These are phyloP conservation scores for Cryomyces minteri DNA, from an alignment of 495 filamentous ascomycete genomes.

Conservation along the genomic window DNA sequence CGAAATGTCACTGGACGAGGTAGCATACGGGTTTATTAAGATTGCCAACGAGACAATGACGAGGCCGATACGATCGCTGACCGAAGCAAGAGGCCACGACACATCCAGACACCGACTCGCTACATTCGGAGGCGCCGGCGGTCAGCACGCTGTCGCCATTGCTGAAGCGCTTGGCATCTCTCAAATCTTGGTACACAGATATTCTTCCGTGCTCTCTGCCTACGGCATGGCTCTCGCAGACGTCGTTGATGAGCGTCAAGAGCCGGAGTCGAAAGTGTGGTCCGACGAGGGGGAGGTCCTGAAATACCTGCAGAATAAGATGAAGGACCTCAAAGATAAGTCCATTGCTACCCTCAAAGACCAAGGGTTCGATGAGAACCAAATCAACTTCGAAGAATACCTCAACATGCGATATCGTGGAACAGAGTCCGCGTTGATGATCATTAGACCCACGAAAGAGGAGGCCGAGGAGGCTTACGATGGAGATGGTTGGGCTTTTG, in stretches of 20 bases:
- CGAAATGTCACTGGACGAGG: conserved; percentile 68
- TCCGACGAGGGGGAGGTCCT: conserved; percentile 26
- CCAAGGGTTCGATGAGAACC: conserved; percentile 55
- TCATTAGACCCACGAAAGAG: conserved; percentile 41
- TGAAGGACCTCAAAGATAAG: conserved; percentile 48
- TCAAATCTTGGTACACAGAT: conserved; percentile 77
- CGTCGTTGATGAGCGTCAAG: conserved; percentile 82
- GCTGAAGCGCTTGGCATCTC: conserved; percentile 73
- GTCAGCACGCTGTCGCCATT: conserved; percentile 93
- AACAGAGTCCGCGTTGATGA: conserved; percentile 77
- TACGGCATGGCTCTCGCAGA: conserved; percentile 96
- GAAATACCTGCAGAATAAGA: conserved; percentile 25
- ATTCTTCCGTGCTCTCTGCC: conserved; percentile 86
- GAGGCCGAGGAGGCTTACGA: conserved; percentile 37
- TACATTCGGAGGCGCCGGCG: conserved; percentile 87
- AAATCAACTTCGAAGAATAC: conserved; percentile 72
- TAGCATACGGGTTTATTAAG: conserved; percentile 77
- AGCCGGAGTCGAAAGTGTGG: conserved; percentile 76
- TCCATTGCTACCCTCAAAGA: conserved; percentile 42
- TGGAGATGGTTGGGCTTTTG: conserved; percentile 59
- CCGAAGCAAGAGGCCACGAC: conserved; percentile 85
- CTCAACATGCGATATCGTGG: conserved; percentile 80
- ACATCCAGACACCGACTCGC: conserved; percentile 78
- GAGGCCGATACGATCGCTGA: conserved; percentile 76
- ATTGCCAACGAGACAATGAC: conserved; percentile 97